Conservation (phyloP, 371 early-diverging fungal species). For the Mortierella sp. region DNA sequence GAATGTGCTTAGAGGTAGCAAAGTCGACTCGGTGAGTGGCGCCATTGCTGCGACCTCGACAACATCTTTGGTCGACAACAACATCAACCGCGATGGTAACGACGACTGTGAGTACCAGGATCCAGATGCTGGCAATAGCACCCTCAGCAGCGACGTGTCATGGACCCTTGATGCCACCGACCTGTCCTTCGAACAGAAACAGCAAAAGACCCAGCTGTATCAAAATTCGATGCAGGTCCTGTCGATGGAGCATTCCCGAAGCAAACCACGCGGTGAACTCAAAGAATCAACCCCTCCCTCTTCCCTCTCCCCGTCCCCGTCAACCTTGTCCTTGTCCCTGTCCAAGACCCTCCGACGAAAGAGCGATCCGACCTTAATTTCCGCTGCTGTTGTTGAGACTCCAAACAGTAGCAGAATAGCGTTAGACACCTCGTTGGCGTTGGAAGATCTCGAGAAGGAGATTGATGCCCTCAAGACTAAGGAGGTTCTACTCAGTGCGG, state of each 20-base stretch:
- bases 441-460: constrained; percentile 22
- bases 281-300: neutral
- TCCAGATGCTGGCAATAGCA: neutral
- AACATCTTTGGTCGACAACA: neutral
- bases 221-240: neutral
- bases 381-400: neutral
- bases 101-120: neutral
- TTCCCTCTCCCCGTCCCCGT: neutral
- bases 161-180: neutral
- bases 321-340: neutral
- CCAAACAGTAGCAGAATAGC: constrained; percentile 8
- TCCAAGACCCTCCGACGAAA: neutral
- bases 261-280: neutral
- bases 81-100: neutral
- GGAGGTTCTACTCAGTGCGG: neutral
- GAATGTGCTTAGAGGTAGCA: neutral
- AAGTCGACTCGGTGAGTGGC: too few species aligned
- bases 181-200: neutral
- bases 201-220: neutral
- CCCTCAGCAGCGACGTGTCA: neutral
- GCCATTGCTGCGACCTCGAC: neutral
- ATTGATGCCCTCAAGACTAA: constrained; percentile 13
- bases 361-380: neutral
- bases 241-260: neutral
- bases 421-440: neutral